A percentile compares a stretch with the other conserved stretches of the same genome.
These are phyloP conservation scores for Saccharomycopsis fibuligera DNA, from an alignment of 805 yeast species.

Conservation along the genomic window DNA sequence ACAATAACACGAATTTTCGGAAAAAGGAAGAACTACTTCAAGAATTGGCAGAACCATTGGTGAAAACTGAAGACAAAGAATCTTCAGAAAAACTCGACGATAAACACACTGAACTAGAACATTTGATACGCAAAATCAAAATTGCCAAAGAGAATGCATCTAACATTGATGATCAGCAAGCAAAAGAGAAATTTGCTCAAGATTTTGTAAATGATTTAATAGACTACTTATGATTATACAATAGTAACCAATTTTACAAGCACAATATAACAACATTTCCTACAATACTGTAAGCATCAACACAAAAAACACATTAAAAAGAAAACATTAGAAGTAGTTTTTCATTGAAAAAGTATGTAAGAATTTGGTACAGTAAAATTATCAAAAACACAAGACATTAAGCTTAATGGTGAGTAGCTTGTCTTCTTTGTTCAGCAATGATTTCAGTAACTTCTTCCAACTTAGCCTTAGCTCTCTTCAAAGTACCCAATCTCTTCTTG, in stretches of 20 bases:
- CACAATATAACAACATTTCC: not conserved
- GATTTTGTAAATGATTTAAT: slow-evolving; percentile 18
- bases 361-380: not conserved
- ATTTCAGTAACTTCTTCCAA: slow-evolving; percentile 96
- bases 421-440: slow-evolving; percentile 96
- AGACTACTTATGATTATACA: slow-evolving; percentile 5
- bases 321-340: slow-evolving; percentile 14
- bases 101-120: slow-evolving; percentile 9
- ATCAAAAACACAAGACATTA: not conserved
- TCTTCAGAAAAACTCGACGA: not conserved
- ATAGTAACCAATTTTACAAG: not conserved
- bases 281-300: not conserved
- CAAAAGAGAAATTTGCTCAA: slow-evolving; percentile 14
- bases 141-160: slow-evolving; percentile 16
- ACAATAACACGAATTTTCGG: no score
- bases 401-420: slow-evolving; percentile 30
- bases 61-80: slow-evolving; percentile 19
- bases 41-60: slow-evolving; percentile 27
- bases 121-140: slow-evolving; percentile 11
- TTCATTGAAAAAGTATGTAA: slow-evolving; percentile 2
- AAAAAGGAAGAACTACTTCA: not conserved
- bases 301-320: not conserved
- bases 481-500: slow-evolving; percentile 99
- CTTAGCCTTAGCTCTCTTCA: slow-evolving; percentile 99
- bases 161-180: slow-evolving; percentile 8